These are phyloP conservation scores for Mikania micrantha DNA, from an alignment of 129 eudicot species.

Conservation along the genomic window DNA sequence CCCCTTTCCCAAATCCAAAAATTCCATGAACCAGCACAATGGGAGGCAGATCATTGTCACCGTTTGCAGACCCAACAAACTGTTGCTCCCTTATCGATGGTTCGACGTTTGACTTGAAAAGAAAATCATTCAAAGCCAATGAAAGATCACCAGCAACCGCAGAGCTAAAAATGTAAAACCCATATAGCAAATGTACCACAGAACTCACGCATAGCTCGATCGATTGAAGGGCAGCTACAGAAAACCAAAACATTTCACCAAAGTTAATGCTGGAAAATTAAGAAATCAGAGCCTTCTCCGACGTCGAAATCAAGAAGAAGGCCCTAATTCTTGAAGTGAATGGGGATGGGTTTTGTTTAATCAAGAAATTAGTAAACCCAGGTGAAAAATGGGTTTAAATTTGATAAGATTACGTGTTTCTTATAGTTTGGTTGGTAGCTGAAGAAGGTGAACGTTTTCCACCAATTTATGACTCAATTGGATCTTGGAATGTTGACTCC, in stretches of 20 bases:
- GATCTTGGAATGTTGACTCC: too few relatives aligned
- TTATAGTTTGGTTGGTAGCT: constrained; percentile 17
- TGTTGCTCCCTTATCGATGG: constrained; percentile 26
- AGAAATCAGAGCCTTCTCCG: constrained; percentile 51
- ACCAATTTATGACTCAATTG: too few relatives aligned
- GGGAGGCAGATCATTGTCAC: constrained; percentile 74
- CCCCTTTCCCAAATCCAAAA: constrained; percentile 99
- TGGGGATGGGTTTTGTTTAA: neutral
- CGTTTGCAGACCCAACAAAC: constrained; percentile 11
- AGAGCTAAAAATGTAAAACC: constrained; percentile 84
- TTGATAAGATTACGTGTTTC: constrained; percentile 1
- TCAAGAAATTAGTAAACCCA: constrained; percentile 6
- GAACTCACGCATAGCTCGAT: constrained; percentile 67
- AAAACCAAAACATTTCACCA: constrained; percentile 71
- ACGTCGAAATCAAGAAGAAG: constrained; percentile 34
- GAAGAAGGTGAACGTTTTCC: constrained; percentile 26
- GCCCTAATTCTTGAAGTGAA: constrained; percentile 30
- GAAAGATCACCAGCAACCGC: constrained; percentile 89
- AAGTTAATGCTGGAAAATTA: neutral
- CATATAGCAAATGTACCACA: constrained; percentile 73
- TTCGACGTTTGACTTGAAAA: constrained; percentile 46
- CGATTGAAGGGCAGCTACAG: constrained; percentile 58
- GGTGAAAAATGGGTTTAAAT: neutral
- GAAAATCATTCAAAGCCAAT: constrained; percentile 48
- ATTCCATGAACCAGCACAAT: constrained; percentile 95